Base-by-base conservation (phyloP, 306 rosid species). In the Lathyrus sativus region DNA sequence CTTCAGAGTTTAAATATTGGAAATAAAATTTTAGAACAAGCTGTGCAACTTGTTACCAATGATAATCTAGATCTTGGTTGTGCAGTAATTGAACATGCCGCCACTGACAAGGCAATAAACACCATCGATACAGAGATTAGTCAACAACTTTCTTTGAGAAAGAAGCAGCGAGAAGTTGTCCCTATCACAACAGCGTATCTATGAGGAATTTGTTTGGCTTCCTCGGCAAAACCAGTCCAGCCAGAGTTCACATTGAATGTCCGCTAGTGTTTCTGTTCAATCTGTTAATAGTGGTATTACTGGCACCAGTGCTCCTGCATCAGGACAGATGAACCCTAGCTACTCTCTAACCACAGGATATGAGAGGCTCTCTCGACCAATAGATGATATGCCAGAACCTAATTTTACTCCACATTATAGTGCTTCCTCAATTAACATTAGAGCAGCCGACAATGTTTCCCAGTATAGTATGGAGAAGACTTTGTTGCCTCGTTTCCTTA, bases 41-140 rank as follows among this genome's bases (percentile, higher is more conserved):
- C 97, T 24, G 99, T 95, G 54, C 99, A 95, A 74, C 85, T 90
- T 79, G 95, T 85, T 56, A 95, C 99, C 64, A 90, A 95, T 76
- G 99, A 95, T 78, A 95, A 95, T 83, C 92, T 95, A 60, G 99
- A 95, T 85, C 97, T 95, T 68, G 97, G 99, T 33, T 95, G 97
- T 85, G 99, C 99, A 10, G 80, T 81, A 67, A 95, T 95, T 83
- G 97, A 95, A 78, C 95, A 95, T 76, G 92, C 97, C 70, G 99
- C 97, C 39, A 95, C 99, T 2, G 95, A 95, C 37, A 87, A 95
- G 99, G 99, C 97, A 14, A 83, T 90, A 84, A 86, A 74, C 62
- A 83, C 95, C 48, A 90, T 93, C 45, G 97, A 93, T 59, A 85
- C 92, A 14, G 99, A 93, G 76, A 93, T 93, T 71, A 82, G 82